A percentile compares a stretch with the other conserved stretches of the same genome.
Conservation (phyloP, 2,329 filamentous ascomycete species). For the Chaetomium globosum region DNA sequence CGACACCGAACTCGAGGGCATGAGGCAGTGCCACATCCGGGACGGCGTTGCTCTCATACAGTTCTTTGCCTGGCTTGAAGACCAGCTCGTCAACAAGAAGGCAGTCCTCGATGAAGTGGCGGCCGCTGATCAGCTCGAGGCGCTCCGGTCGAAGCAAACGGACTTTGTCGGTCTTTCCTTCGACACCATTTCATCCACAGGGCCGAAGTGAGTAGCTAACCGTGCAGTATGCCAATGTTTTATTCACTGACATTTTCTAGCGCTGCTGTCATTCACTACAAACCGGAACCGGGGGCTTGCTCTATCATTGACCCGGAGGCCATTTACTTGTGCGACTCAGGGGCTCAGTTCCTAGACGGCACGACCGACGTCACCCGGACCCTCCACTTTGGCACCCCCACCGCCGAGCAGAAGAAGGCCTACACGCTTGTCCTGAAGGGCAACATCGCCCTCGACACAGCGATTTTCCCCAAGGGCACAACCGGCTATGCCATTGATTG, state of each 20-base stretch:
- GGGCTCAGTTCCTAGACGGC: constrained; percentile 92
- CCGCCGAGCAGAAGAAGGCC: constrained; percentile 78
- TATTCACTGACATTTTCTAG: constrained; percentile 50
- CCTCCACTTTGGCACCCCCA: constrained; percentile 85
- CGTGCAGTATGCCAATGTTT: constrained; percentile 11
- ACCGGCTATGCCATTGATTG: constrained; percentile 89
- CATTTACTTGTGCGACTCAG: constrained; percentile 95
- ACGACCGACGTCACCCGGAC: constrained; percentile 96
- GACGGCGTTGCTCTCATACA: constrained; percentile 89
- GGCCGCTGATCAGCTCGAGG: constrained; percentile 88
- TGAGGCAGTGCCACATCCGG: constrained; percentile 90
- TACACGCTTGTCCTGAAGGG: constrained; percentile 96
- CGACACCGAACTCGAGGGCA: constrained; percentile 81
- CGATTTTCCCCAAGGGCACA: constrained; percentile 91
- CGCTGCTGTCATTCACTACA: constrained; percentile 95
- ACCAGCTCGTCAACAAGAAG: constrained; percentile 76
- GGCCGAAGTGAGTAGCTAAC: constrained; percentile 63
- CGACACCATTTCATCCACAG: constrained; percentile 92
- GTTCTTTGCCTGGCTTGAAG: constrained; percentile 96
- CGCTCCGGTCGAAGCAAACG: constrained; percentile 66
- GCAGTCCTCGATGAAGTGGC: constrained; percentile 80
- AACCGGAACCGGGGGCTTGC: constrained; percentile 80
- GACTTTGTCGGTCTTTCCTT: constrained; percentile 91
- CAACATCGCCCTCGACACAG: constrained; percentile 82
- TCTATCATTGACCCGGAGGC: constrained; percentile 79